Base-by-base conservation (phyloP, 345 rosid genomes). In the Physaria fendleri region DNA sequence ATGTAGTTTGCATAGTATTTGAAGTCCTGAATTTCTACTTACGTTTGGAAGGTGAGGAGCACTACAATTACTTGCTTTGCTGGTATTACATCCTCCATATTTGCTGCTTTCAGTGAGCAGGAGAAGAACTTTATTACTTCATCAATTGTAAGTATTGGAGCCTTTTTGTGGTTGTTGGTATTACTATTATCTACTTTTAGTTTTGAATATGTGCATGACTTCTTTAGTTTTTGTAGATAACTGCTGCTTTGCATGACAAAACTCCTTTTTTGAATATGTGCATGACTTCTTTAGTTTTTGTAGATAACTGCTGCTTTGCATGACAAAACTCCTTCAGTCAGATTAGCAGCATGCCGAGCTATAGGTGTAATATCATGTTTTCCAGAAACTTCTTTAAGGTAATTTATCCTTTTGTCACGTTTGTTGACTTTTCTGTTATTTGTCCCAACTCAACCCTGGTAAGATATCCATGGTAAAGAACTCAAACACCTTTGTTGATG, bases 261-360 rank as follows among this genome's bases (percentile, higher is more conserved):
- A 77, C 79, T 63, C 84, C 98, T 65, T 76, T n/a, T n/a, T n/a
- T n/a, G n/a, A n/a, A n/a, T n/a, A n/a, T n/a, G n/a, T n/a, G n/a
- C n/a, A n/a, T n/a, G n/a, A n/a, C n/a, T n/a, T n/a, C n/a, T n/a
- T 68, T 71, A 32, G 16, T 32, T 59, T 43, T 58, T 71, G 30
- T 56, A 92, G 96, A 73, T 83, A 43, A 66, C 50, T 72, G 84
- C 93, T 62, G 95, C 93, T 53, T 62, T 71, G 48, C 59, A 75
- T 69, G 96, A 92, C 65, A 76, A 62, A 44, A 77, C 79, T 63
- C 84, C 98, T 65, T 76, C 87, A n/a, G 93, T 92, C 41, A 76
- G 88, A 76, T 84, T 93, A 64, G 96, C 96, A 70, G 85, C 95
- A 71, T 92, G 98, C 78, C 93, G 95, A 71, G 98, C 90, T 64